Base-by-base conservation (phyloP, 1,139 yeast species). In the Geotrichum australiense region DNA sequence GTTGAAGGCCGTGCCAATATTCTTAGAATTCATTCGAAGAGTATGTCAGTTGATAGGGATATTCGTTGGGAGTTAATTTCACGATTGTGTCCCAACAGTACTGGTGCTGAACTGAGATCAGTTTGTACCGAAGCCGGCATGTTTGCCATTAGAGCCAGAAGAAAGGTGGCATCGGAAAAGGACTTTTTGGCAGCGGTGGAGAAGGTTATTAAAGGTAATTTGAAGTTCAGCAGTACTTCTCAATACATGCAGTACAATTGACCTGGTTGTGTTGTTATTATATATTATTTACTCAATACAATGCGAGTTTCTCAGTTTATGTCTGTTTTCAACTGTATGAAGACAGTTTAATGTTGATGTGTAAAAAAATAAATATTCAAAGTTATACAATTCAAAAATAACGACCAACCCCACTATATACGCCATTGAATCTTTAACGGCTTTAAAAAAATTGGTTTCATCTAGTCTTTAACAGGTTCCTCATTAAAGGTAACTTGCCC, bases 71-170 rank as follows among this genome's bases (percentile, higher is more conserved):
- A 91, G 65, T 75, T 91, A 59, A 91, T 91, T 58, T 87, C 97
- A 18, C 77, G 98, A 61, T 73, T 91, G 58, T 91, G 98, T 69
- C 98, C 98, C 50, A 91, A 91, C 64, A 84, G 95, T 14, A 91
- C 98, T 1, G 99, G 99, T 65, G 99, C 98, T 7, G 98, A 91
- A 67, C 74, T 91, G 56, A 79, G 96, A 61, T 84, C 94, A 10
- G 96, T 89, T 20, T 87, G 97, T 65, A 89, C 96, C 2, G 96
- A 89, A 65, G 96, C 96, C 4, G 99, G 98, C 56, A 91, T 91
- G 98, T 91, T 87, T 71, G 98, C 98, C 40, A 91, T 91, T 47
- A 79, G 99, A 59, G 96, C 97, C 14, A 79, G 98, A 65, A 78
- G 97, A 70, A 91, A 91, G 73, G 96, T 91, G 43, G 97, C 98